phyloP scores from a whole-genome alignment of 345 rosid species.

The Trapa bicornis region DNA sequence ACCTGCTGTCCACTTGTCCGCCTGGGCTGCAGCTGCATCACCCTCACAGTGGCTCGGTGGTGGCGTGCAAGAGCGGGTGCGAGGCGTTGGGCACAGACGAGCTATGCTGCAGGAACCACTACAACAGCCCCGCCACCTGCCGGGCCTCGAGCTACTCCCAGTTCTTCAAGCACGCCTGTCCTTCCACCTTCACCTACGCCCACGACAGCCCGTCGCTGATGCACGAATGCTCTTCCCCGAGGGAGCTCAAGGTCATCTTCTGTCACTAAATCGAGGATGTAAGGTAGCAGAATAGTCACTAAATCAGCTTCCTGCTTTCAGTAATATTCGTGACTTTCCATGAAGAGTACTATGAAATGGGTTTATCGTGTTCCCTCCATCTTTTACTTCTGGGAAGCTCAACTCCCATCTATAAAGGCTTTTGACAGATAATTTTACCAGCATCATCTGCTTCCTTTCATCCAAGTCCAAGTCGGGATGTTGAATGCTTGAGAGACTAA shows the following conservation, averaged over 20 bases:
- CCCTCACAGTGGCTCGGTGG: constrained; percentile 41
- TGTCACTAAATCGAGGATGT: constrained; percentile 35
- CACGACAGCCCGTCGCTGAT: constrained; percentile 76
- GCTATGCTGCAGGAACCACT: constrained; percentile 71
- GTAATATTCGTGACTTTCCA: no score
- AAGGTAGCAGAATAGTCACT: no score
- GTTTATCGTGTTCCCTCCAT: no score
- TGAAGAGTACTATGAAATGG: no score
- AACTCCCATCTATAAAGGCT: no score
- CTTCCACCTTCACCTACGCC: constrained; percentile 74
- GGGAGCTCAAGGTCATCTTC: constrained; percentile 91
- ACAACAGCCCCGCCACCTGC: constrained; percentile 70
- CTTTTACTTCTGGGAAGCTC: no score
- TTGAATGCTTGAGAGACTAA: no score
- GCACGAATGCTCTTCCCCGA: constrained; percentile 80
- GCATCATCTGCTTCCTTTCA: no score
- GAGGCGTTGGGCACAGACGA: constrained; percentile 72
- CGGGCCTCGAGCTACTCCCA: constrained; percentile 48
- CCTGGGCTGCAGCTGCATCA: constrained; percentile 35
- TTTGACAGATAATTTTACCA: no score
- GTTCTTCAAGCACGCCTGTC: constrained; percentile 82
- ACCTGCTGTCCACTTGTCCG: constrained; percentile 61
- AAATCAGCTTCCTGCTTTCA: no score
- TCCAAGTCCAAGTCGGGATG: no score
- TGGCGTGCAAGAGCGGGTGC: constrained; percentile 88